Evolutionary conservation across 1,284 basidiomycete genomes (phyloP).

Genomic region (Marasmius tenuissimus): DNA sequence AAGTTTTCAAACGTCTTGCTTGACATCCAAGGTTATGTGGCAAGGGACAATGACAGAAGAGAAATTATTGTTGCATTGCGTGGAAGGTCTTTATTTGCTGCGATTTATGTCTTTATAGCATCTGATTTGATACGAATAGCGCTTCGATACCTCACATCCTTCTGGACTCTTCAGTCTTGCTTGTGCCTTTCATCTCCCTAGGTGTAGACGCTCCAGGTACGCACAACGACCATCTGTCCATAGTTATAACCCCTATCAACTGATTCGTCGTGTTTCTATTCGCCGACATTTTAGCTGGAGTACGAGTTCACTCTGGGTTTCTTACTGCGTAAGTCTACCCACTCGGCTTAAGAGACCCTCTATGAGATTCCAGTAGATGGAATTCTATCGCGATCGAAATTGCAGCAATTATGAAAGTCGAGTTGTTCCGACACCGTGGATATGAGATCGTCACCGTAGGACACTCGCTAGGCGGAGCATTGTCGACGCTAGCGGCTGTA

Average conservation of each 20-base stretch:
- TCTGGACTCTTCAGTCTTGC: conserved; percentile 19
- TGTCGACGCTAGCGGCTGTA: conserved; percentile 44
- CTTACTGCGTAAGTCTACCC: conserved; percentile 18
- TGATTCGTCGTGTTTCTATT: background rate
- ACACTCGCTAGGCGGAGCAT: conserved; percentile 49
- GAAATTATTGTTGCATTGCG: conserved; percentile 49
- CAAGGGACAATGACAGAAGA: conserved; percentile 40
- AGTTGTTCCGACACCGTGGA: conserved; percentile 12
- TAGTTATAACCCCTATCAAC: background rate
- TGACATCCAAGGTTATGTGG: conserved; percentile 48
- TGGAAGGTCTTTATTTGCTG: conserved; percentile 38
- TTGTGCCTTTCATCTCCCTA: conserved; percentile 23
- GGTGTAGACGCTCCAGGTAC: conserved; percentile 14
- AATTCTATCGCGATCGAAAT: conserved; percentile 19
- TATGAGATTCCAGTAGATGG: conserved; percentile 24
- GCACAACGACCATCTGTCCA: background rate
- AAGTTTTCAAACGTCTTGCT: conserved; percentile 43
- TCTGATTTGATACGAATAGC: conserved; percentile 7
- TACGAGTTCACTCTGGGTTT: conserved; percentile 23
- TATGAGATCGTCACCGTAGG: conserved; percentile 44
- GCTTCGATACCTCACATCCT: conserved; percentile 18
- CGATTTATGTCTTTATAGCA: background rate
- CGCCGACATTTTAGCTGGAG: conserved; percentile 3
- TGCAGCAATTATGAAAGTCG: conserved; percentile 9
- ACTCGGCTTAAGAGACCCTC: too few relatives aligned